These are phyloP conservation scores for Blastocladiella emersonii DNA, from an alignment of 371 early-diverging fungal genomes.

Conservation along the genomic window DNA sequence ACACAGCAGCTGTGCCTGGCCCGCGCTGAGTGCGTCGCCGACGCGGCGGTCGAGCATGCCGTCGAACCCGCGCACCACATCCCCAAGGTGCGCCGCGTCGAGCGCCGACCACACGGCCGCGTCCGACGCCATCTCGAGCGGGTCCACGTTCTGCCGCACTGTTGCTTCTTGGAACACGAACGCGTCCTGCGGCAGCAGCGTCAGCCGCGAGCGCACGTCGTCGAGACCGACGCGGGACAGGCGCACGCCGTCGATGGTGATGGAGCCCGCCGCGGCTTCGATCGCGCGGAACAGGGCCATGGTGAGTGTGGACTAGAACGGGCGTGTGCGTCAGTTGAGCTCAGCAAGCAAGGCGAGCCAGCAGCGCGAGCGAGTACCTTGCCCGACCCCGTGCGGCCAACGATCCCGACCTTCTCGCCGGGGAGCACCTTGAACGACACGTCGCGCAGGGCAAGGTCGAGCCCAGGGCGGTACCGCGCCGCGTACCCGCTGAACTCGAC, in stretches of 20 bases:
- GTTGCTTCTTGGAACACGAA: constrained; percentile 76
- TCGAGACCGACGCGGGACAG: constrained; percentile 59
- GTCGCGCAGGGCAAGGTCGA: constrained; percentile 44
- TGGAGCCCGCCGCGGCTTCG: constrained; percentile 59
- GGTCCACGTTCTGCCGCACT: constrained; percentile 60
- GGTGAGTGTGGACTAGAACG: constrained; percentile 47
- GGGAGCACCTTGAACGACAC: constrained; percentile 36
- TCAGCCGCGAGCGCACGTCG: constrained; percentile 18
- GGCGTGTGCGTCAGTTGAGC: too few species aligned
- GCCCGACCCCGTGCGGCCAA: constrained; percentile 98
- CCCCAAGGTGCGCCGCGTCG: constrained; percentile 53
- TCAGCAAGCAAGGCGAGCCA: too few species aligned
- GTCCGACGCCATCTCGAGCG: constrained; percentile 53
- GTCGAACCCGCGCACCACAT: constrained; percentile 41
- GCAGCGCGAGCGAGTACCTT: too few species aligned
- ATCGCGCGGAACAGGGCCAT: constrained; percentile 71
- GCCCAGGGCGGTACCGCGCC: constrained; percentile 37
- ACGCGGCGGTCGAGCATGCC: constrained; percentile 35
- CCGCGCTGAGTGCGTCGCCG: constrained; percentile 48
- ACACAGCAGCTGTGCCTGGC: constrained; percentile 75
- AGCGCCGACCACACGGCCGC: constrained; percentile 70
- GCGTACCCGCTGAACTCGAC: constrained; percentile 40
- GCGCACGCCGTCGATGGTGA: constrained; percentile 68
- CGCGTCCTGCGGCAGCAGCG: constrained; percentile 94
- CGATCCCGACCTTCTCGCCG: constrained; percentile 58